These are phyloP conservation scores for Hirsutella thompsonii DNA, from an alignment of 2,329 filamentous ascomycete species.

Conservation along the genomic window DNA sequence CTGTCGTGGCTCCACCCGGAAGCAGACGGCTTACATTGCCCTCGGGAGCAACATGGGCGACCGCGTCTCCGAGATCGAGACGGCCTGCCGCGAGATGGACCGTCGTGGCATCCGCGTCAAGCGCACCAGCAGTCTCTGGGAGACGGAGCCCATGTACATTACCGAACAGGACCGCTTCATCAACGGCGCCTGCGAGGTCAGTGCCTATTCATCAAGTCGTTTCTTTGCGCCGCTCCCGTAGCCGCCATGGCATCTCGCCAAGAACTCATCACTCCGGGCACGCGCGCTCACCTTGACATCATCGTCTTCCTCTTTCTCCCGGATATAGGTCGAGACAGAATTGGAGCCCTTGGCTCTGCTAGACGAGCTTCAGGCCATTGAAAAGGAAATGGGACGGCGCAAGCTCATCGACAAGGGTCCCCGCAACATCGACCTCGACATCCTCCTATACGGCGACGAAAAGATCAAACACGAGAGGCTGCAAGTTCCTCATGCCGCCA, in stretches of 20 bases:
- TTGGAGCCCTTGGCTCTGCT: slow-evolving; percentile 65
- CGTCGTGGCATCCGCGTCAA: slow-evolving; percentile 57
- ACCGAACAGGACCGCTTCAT: slow-evolving; percentile 77
- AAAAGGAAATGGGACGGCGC: slow-evolving; percentile 62
- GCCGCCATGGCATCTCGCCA: neutral
- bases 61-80: slow-evolving; percentile 72
- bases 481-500: slow-evolving; percentile 72
- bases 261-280: neutral
- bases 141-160: slow-evolving; percentile 96
- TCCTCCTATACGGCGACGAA: slow-evolving; percentile 66
- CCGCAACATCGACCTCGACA: slow-evolving; percentile 87
- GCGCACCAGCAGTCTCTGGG: slow-evolving; percentile 79
- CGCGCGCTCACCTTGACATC: neutral
- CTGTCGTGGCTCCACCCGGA: slow-evolving; percentile 16
- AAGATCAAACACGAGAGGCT: slow-evolving; percentile 57
- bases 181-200: slow-evolving; percentile 83
- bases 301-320: neutral
- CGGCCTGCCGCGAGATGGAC: slow-evolving; percentile 69
- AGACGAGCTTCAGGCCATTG: slow-evolving; percentile 72
- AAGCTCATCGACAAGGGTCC: slow-evolving; percentile 90
- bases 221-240: too few relatives aligned
- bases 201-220: neutral
- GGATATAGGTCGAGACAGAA: slow-evolving; percentile 60
- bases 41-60: slow-evolving; percentile 89
- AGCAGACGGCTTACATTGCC: slow-evolving; percentile 60